Conservation (phyloP, 108 stramenopile genomes). For the Skeletonema menzelii region DNA sequence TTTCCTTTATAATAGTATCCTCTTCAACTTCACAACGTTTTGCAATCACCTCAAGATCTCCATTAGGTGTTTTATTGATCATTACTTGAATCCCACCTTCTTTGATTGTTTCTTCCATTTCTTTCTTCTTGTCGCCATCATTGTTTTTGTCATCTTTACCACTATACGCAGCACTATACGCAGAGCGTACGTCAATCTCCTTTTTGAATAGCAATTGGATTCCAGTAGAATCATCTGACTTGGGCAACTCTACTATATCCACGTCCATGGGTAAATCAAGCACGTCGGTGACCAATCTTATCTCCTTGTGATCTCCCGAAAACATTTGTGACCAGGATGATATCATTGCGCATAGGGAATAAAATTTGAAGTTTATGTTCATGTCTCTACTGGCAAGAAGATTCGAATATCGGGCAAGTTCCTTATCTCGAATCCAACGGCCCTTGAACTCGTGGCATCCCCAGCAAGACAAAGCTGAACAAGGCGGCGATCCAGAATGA, state of each 20-base stretch:
- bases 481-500: no score
- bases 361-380: slow-evolving; percentile 30
- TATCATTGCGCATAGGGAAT: slow-evolving; percentile 32
- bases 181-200: neutral
- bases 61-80: slow-evolving; percentile 9
- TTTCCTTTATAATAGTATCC: slow-evolving; percentile 54
- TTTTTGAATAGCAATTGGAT: slow-evolving; percentile 19
- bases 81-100: slow-evolving; percentile 48
- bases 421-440: no score
- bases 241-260: slow-evolving; percentile 14
- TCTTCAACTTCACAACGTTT: slow-evolving; percentile 50
- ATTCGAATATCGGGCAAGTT: slow-evolving; percentile 14
- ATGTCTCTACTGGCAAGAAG: neutral
- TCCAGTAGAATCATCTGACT: neutral
- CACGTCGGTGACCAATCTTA: no score
- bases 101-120: slow-evolving; percentile 20
- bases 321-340: slow-evolving; percentile 34
- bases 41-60: slow-evolving; percentile 23
- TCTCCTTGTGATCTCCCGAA: slow-evolving; percentile 15
- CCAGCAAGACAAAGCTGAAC: no score
- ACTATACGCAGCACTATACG: no score
- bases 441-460: no score
- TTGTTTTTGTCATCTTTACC: neutral
- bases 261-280: slow-evolving; percentile 51
- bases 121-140: slow-evolving; percentile 1